Conservation (phyloP, 2,329 filamentous ascomycete genomes). For the Penicillium verrucosum region DNA sequence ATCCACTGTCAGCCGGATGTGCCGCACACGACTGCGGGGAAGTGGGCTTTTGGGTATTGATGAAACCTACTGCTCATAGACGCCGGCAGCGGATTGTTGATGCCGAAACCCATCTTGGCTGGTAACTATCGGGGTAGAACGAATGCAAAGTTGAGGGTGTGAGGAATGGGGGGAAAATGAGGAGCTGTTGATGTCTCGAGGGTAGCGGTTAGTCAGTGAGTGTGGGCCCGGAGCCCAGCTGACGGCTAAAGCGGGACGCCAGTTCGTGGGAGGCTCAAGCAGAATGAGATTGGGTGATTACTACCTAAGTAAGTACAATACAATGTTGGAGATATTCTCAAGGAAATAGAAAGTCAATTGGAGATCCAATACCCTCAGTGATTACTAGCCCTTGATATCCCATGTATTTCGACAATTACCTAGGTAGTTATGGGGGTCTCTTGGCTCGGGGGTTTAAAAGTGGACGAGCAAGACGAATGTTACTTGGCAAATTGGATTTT, state of each 20-base stretch:
- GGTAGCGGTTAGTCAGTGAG: constrained; percentile 25
- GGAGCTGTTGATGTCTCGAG: constrained; percentile 10
- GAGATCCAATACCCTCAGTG: not conserved
- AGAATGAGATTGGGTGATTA: not conserved
- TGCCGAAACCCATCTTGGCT: constrained; percentile 43
- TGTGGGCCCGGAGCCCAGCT: constrained; percentile 17
- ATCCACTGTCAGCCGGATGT: constrained; percentile 32
- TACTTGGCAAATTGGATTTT: not conserved
- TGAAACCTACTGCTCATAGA: constrained; percentile 46
- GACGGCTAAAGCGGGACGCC: constrained; percentile 20
- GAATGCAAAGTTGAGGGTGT: constrained; percentile 1
- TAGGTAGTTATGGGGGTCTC: no score
- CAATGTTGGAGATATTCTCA: not conserved
- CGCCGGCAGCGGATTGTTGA: constrained; percentile 48
- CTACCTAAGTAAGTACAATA: not conserved
- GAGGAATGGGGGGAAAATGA: constrained; percentile 1
- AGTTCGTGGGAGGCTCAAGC: constrained; percentile 12
- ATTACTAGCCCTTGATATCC: not conserved
- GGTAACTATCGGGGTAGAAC: constrained; percentile 10
- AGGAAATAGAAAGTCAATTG: not conserved
- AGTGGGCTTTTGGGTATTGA: constrained; percentile 17
- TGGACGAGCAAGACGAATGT: not conserved
- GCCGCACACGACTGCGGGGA: constrained; percentile 33
- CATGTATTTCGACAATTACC: not conserved
- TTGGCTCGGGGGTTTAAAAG: not conserved